Conservation (phyloP, 192 early-diverging fungal genomes). For the Gaertneriomyces sp. region DNA sequence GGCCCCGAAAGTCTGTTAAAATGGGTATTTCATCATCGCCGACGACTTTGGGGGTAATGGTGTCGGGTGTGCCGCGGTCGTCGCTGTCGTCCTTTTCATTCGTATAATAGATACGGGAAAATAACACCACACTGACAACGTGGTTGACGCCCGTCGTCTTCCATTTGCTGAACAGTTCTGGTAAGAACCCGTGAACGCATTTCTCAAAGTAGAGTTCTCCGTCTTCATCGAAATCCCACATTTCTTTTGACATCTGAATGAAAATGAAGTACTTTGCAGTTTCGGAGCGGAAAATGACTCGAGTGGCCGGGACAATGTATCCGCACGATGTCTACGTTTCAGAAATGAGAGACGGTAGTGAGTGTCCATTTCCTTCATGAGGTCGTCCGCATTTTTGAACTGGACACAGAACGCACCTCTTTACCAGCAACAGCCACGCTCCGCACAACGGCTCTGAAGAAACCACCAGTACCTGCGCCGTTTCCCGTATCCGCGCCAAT, state of each 20-base stretch:
- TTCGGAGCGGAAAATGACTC: slow-evolving; percentile 86
- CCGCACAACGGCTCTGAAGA: too few species aligned
- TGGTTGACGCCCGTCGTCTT: slow-evolving; percentile 79
- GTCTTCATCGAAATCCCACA: slow-evolving; percentile 98
- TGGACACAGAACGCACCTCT: too few species aligned
- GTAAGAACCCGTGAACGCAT: slow-evolving; percentile 82
- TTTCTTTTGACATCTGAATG: slow-evolving; percentile 94
- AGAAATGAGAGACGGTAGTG: too few species aligned
- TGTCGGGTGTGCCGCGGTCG: not conserved
- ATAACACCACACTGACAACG: slow-evolving; percentile 92
- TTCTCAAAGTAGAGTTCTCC: slow-evolving; percentile 94
- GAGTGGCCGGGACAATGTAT: slow-evolving; percentile 73
- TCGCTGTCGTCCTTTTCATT: slow-evolving; percentile 17
- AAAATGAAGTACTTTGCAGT: slow-evolving; percentile 93
- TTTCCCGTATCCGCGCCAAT: slow-evolving; percentile 25
- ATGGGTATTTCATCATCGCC: slow-evolving; percentile 8
- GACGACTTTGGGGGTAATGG: too few species aligned
- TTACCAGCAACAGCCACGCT: too few species aligned
- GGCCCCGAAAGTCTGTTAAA: slow-evolving; percentile 36
- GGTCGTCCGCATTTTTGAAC: too few species aligned
- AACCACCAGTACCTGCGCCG: too few species aligned
- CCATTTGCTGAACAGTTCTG: slow-evolving; percentile 86
- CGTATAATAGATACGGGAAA: slow-evolving; percentile 82
- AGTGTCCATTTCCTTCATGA: too few species aligned
- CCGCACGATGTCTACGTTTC: slow-evolving; percentile 34